Evolutionary conservation across 129 eudicot genomes (phyloP), one percentile per base, ranked within the genome.

Genomic region (Chrysanthemum lavandulifolium): DNA sequence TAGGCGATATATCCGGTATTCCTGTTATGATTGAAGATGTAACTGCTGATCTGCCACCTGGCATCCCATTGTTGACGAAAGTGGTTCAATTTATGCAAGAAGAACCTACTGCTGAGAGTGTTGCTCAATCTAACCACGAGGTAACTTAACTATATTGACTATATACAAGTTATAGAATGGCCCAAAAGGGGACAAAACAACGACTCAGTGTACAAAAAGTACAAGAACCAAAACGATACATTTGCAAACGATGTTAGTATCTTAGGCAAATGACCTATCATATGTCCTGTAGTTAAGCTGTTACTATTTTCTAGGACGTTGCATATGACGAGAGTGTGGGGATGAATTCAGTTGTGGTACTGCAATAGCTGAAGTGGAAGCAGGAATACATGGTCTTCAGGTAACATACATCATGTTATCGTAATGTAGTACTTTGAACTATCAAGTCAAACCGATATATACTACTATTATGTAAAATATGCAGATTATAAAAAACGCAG

Each of bases 311-410:
- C 45, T 77, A 86, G 90, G 90, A 61, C 55, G 76, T 15, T 36
- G 56, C 60, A 31, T 74, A 13, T 73, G 84, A 65, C 0, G 54
- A 36, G 13, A 57, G 56, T 12, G 54, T 56, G 16, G 76, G 61
- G 75, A 66, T 52, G 75, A 64, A 52, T 61, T 79, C 0, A 11
- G 81, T 25, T 52, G 73, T 57, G 88, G 82, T 62, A 81, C 86
- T 67, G 69, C 73, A 47, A 63, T 81, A 49, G 76, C 83, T 75
- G 91, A 86, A 75, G 71, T 78, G 80, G 88, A 86, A 75, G 91
- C 91, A 4, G 83, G 86, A 49, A 72, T 83, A 31, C 74, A 86
- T 56, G 91, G 43, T 36, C 72, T 86, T 77, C 91, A 86, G 91
- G 91, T 86, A 59, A 51, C 21, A 60, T 33, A 18, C 11, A 19